Conservation (phyloP, 345 rosid genomes). For the Ceriops zippeliana region DNA sequence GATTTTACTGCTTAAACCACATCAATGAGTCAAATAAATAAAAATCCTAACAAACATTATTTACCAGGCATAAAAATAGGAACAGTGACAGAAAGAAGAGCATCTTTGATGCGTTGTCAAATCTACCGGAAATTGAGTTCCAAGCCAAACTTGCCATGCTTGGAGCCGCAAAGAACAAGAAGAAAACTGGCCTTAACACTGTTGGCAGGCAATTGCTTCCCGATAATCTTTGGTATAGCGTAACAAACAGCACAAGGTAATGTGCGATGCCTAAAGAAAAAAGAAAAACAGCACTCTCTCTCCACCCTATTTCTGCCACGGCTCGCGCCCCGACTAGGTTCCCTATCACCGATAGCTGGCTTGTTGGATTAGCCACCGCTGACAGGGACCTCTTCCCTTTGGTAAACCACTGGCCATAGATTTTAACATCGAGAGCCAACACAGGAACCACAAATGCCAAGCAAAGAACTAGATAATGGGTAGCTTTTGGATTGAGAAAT, state of each 20-base stretch:
- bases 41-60: neutral
- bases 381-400: constrained; percentile 33
- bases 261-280: constrained; percentile 25
- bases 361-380: constrained; percentile 24
- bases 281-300: constrained; percentile 23
- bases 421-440: constrained; percentile 25
- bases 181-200: constrained; percentile 28
- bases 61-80: constrained; percentile 25
- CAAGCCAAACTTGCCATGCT: constrained; percentile 32
- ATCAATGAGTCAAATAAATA: too few species aligned
- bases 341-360: constrained; percentile 30
- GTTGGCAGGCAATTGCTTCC: constrained; percentile 20
- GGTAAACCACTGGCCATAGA: constrained; percentile 33
- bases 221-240: constrained; percentile 22
- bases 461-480: constrained; percentile 13
- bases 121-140: constrained; percentile 21
- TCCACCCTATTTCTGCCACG: constrained; percentile 28
- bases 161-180: constrained; percentile 29
- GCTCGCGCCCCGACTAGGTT: constrained; percentile 30
- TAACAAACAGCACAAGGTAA: constrained; percentile 31
- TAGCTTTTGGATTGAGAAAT: constrained; percentile 5
- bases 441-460: constrained; percentile 18
- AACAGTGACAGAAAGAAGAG: constrained; percentile 30
- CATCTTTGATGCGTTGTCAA: constrained; percentile 26
- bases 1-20: neutral